Evolutionary conservation across 306 rosid genomes (phyloP).

Genomic region (Medicago ruthenica): DNA sequence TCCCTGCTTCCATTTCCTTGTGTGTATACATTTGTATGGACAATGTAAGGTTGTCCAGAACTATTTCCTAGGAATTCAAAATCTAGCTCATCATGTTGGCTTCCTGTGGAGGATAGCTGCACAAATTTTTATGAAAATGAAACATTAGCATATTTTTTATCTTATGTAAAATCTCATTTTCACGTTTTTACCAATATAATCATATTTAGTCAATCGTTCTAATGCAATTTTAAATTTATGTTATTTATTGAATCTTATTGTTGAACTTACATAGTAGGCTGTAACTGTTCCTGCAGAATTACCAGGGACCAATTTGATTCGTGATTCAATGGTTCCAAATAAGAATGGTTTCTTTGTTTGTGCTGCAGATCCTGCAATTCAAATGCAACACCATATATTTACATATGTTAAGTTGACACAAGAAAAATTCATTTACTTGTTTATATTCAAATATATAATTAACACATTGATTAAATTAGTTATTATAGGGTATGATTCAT

Average conservation of each 20-base stretch:
- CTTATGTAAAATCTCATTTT: not conserved
- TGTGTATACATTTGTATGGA: slow-evolving; percentile 74
- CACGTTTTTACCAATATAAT: not conserved
- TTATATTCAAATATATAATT: too few relatives aligned
- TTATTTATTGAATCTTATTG: not conserved
- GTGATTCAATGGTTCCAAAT: slow-evolving; percentile 74
- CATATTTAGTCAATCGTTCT: not conserved
- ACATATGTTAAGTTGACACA: too few relatives aligned
- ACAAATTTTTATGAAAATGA: slow-evolving; percentile 28
- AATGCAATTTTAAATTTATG: not conserved
- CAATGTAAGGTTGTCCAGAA: slow-evolving; percentile 80
- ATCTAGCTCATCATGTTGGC: slow-evolving; percentile 84
- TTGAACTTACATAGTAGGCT: slow-evolving; percentile 75
- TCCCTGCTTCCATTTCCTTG: slow-evolving; percentile 82
- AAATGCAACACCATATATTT: not conserved
- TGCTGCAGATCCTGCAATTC: slow-evolving; percentile 73
- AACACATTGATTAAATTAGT: too few relatives aligned
- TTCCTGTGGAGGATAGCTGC: slow-evolving; percentile 80
- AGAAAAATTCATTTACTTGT: too few relatives aligned
- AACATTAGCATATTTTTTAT: slow-evolving; percentile 29
- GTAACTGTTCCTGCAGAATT: slow-evolving; percentile 88
- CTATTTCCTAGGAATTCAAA: slow-evolving; percentile 86
- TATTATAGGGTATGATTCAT: too few relatives aligned
- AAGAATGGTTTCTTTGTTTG: slow-evolving; percentile 73
- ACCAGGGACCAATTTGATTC: slow-evolving; percentile 70